phyloP scores from a whole-genome alignment of 2,329 filamentous ascomycete genomes.

The Chaetothyriales sp. region DNA sequence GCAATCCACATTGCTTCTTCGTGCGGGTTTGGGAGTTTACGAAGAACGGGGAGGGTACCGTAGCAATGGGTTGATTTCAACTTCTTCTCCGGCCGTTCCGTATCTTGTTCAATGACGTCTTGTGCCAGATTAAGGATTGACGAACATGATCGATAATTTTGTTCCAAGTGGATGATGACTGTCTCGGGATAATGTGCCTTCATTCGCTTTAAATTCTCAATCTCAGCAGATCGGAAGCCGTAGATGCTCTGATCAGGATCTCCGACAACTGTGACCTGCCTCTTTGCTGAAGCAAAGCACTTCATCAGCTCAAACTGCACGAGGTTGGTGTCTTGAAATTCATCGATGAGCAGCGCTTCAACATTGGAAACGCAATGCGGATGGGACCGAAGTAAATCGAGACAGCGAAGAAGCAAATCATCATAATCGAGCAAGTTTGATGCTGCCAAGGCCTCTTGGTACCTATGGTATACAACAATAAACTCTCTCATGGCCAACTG shows the following conservation, averaged over 20 bases:
- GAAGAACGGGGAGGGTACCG: constrained; percentile 67
- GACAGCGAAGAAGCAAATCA: constrained; percentile 72
- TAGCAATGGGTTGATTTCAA: constrained; percentile 67
- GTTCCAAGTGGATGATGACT: constrained; percentile 69
- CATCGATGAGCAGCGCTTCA: constrained; percentile 82
- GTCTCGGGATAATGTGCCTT: constrained; percentile 63
- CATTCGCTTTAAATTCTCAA: constrained; percentile 72
- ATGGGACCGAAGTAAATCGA: constrained; percentile 58
- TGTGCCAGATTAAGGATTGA: constrained; percentile 69
- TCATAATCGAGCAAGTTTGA: constrained; percentile 90
- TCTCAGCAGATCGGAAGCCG: constrained; percentile 85
- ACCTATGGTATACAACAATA: constrained; percentile 54
- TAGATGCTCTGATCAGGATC: constrained; percentile 98
- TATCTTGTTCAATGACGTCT: constrained; percentile 82
- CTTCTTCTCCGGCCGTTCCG: constrained; percentile 62
- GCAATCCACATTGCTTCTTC: constrained; percentile 82
- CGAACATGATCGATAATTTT: constrained; percentile 88
- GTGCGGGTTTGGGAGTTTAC: constrained; percentile 54
- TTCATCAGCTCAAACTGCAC: constrained; percentile 93
- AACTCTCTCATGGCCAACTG: constrained; percentile 49
- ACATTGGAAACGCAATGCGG: constrained; percentile 79
- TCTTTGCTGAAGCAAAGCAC: constrained; percentile 58
- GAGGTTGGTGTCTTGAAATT: constrained; percentile 94
- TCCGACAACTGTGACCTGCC: constrained; percentile 83
- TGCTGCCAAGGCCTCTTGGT: constrained; percentile 58